Percentiles rank a stretch among this genome's conserved stretches.
Evolutionary conservation across 1,284 basidiomycete genomes (phyloP).

Genomic region (Heterobasidion annosum): DNA sequence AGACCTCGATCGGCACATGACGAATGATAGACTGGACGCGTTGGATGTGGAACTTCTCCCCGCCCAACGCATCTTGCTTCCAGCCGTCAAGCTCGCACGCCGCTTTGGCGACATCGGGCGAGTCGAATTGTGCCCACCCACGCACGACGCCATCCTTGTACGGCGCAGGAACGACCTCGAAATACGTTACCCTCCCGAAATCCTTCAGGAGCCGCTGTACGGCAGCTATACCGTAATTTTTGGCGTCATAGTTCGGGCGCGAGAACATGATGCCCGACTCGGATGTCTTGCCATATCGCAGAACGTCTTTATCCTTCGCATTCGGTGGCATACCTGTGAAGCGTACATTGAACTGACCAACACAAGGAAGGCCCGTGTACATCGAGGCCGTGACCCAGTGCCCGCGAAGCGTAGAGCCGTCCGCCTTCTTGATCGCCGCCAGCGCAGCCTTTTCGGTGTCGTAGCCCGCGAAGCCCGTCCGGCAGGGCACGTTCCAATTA

Average conservation of each 20-base stretch:
- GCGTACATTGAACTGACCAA: slow-evolving; percentile 47
- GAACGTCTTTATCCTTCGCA: slow-evolving; percentile 29
- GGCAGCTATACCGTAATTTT: slow-evolving; percentile 26
- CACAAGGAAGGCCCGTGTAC: slow-evolving; percentile 45
- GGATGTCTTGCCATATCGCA: slow-evolving; percentile 28
- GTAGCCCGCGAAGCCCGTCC: slow-evolving; percentile 52
- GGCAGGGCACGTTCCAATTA: slow-evolving; percentile 31
- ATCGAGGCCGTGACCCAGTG: slow-evolving; percentile 33
- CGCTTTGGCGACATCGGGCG: slow-evolving; percentile 34
- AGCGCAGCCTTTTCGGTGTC: slow-evolving; percentile 34
- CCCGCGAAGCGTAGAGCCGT: slow-evolving; percentile 24
- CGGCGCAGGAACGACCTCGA: slow-evolving; percentile 41
- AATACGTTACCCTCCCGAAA: slow-evolving; percentile 29
- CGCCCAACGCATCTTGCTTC: slow-evolving; percentile 32
- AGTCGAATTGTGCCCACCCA: slow-evolving; percentile 44
- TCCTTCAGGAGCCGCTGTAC: slow-evolving; percentile 31
- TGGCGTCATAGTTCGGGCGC: slow-evolving; percentile 36
- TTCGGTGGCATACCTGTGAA: slow-evolving; percentile 42
- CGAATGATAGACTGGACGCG: slow-evolving; percentile 43
- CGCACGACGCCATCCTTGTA: slow-evolving; percentile 37
- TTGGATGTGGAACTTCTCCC: slow-evolving; percentile 33
- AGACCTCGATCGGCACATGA: slow-evolving; percentile 25
- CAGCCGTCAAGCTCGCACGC: slow-evolving; percentile 39
- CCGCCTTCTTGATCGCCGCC: slow-evolving; percentile 31
- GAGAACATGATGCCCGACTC: slow-evolving; percentile 37